Base-by-base conservation (phyloP, 345 rosid genomes). In the Euclidium syriacum region DNA sequence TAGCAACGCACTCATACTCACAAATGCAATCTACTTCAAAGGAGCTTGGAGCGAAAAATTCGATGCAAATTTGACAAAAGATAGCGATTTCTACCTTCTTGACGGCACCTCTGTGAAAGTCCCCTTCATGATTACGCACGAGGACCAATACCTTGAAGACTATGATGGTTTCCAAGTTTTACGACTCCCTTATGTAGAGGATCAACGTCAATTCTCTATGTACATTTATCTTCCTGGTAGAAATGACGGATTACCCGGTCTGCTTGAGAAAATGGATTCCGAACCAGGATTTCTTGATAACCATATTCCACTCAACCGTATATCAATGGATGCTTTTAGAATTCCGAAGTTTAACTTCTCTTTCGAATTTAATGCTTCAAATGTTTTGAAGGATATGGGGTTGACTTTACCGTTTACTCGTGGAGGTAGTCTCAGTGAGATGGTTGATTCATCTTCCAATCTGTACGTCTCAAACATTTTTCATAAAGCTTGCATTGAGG, bases 11-110 rank as follows among this genome's bases (percentile, higher is more conserved):
- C 85, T 86, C 34, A 64, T 84, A 22, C 72, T 86, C 10, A 70
- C 86, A 2, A 89, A 84, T 79, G 96, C 87, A 8, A 67, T 89
- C 7, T 89, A 89, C 35, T 89, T 86, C 73, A 84, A 84, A 68
- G 91, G 83, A 55, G 71, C 78, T 64, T 89, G 96, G 91, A 67
- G 32, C 41, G 74, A 75, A 10, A 79, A 68, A 53, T 84, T 89
- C 4, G 77, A 84, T 72, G 53, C 73, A 6, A 67, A 73, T 0
- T 44, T 60, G 33, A 80, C 86, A 22, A 66, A 77, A 54, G 81
- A 83, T 18, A 2, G 60, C 30, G 91, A 86, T 51, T 89, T 89
- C 60, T 57, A 81, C 63, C 90, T 83, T 58, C 58, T 71, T 19
- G 63, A 75, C 54, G 91, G 85, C 10, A 70, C 56, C 62, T 55